Percentiles rank a stretch among this genome's conserved stretches.
Conservation (phyloP, 2,329 filamentous ascomycete species). For the Samsoniella hepiali region DNA sequence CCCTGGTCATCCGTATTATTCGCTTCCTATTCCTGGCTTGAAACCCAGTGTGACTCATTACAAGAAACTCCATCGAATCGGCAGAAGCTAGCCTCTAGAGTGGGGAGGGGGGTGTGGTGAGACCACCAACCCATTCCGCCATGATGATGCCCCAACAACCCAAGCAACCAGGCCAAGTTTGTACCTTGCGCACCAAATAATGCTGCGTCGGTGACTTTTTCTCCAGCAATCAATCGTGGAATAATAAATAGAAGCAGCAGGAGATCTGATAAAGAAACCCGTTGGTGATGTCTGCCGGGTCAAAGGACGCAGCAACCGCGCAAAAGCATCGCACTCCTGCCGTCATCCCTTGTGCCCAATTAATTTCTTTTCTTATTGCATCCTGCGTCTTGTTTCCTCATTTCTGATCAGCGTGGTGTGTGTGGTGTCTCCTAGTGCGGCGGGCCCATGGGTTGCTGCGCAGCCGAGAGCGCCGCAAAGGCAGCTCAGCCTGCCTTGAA, state of each 20-base stretch:
- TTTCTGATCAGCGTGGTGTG: conserved; percentile 17
- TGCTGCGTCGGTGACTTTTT: conserved; percentile 11
- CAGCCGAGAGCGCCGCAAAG: background rate
- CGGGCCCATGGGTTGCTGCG: conserved; percentile 10
- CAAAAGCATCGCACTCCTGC: background rate
- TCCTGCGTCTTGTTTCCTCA: conserved; percentile 15
- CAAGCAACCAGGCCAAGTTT: background rate
- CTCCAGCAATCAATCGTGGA: background rate
- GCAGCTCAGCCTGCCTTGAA: conserved; percentile 1
- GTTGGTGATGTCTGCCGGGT: background rate
- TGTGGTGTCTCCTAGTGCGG: conserved; percentile 8
- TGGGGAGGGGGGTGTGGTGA: background rate
- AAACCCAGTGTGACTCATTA: conserved; percentile 19
- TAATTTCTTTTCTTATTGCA: conserved; percentile 12
- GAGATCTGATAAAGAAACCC: conserved; percentile 13
- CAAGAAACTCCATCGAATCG: conserved; percentile 7
- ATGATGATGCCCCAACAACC: background rate
- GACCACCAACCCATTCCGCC: background rate
- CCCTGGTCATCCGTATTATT: conserved; percentile 1
- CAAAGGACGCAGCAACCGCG: background rate
- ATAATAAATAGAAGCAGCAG: background rate
- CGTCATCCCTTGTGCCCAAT: conserved; percentile 8
- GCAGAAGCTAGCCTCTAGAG: background rate
- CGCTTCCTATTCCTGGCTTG: conserved; percentile 5
- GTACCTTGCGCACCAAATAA: conserved; percentile 12